Conservation (phyloP, 1,284 basidiomycete genomes). For the Cryptococcus floricola region DNA sequence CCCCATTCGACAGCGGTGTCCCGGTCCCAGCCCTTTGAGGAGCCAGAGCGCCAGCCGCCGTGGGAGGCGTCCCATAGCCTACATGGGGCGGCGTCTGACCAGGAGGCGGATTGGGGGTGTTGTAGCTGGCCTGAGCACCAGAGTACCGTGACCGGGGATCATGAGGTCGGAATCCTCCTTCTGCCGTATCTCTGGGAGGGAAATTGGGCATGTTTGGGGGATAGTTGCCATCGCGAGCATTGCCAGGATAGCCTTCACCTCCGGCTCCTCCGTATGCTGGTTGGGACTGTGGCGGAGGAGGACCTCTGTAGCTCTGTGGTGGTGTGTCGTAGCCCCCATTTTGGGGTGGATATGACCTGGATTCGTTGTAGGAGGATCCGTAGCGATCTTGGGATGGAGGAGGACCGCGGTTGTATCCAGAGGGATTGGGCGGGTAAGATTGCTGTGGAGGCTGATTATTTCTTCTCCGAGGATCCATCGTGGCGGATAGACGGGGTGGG, state of each 20-base stretch:
- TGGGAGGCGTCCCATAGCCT: neutral
- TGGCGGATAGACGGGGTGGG: neutral
- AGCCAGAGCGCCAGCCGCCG: neutral
- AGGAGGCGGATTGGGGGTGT: neutral
- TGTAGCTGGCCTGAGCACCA: neutral
- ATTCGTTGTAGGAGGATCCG: neutral
- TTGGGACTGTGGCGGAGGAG: constrained; percentile 1
- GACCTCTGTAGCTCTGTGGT: neutral
- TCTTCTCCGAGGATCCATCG: constrained; percentile 22
- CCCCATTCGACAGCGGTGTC: constrained; percentile 7
- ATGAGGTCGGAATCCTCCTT: constrained; percentile 15
- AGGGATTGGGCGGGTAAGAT: constrained; percentile 2
- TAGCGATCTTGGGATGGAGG: constrained; percentile 4
- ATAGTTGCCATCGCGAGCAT: neutral
- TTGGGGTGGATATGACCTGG: neutral
- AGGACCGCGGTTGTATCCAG: neutral
- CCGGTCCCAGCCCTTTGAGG: too few species aligned
- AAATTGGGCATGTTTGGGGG: neutral
- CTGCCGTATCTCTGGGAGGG: neutral
- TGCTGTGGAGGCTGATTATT: constrained; percentile 10
- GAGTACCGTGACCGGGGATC: constrained; percentile 16
- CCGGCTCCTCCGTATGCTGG: neutral
- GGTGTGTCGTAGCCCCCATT: constrained; percentile 3
- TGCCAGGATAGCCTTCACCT: constrained; percentile 6
- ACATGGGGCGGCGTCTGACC: constrained; percentile 6